Conservation (phyloP, 192 early-diverging fungal species). For the Coemansia sp. region DNA sequence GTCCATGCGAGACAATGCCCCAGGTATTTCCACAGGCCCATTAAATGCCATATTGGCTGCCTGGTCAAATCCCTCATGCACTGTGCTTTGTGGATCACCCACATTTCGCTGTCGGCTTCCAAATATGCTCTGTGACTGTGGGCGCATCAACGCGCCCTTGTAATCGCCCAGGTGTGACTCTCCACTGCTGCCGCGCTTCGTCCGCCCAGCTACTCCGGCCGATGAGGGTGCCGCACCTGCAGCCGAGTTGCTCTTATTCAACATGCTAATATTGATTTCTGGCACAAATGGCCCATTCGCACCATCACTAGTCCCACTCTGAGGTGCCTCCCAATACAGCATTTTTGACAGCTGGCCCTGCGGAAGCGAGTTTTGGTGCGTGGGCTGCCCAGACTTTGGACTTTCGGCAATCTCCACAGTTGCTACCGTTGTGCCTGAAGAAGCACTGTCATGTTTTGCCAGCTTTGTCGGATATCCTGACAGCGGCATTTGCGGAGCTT, state of each 20-base stretch:
- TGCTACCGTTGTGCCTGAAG: slow-evolving; percentile 22
- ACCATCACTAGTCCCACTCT: slow-evolving; percentile 2
- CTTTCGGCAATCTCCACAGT: slow-evolving; percentile 31
- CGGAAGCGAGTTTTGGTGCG: slow-evolving; percentile 3
- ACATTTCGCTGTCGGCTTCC: slow-evolving; percentile 15
- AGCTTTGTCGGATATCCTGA: slow-evolving; percentile 10
- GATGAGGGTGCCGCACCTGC: background rate
- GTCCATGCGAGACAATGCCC: background rate
- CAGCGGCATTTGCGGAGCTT: background rate
- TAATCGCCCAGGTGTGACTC: slow-evolving; percentile 41
- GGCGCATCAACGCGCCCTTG: slow-evolving; percentile 29
- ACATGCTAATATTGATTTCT: background rate
- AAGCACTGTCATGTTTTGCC: slow-evolving; percentile 27
- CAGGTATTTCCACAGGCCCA: slow-evolving; percentile 23
- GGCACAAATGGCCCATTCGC: slow-evolving; percentile 8
- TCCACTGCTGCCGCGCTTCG: slow-evolving; percentile 30
- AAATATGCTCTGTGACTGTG: slow-evolving; percentile 32
- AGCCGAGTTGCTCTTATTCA: slow-evolving; percentile 2
- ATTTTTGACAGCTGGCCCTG: slow-evolving; percentile 43
- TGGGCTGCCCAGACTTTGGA: slow-evolving; percentile 13
- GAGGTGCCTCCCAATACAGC: slow-evolving; percentile 25
- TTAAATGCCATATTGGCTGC: slow-evolving; percentile 8
- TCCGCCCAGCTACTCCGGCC: slow-evolving; percentile 12
- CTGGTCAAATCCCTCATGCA: slow-evolving; percentile 1
- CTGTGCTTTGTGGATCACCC: slow-evolving; percentile 13